Base-by-base conservation (phyloP, 1,284 basidiomycete species). In the Sanghuangporus sanghuang region DNA sequence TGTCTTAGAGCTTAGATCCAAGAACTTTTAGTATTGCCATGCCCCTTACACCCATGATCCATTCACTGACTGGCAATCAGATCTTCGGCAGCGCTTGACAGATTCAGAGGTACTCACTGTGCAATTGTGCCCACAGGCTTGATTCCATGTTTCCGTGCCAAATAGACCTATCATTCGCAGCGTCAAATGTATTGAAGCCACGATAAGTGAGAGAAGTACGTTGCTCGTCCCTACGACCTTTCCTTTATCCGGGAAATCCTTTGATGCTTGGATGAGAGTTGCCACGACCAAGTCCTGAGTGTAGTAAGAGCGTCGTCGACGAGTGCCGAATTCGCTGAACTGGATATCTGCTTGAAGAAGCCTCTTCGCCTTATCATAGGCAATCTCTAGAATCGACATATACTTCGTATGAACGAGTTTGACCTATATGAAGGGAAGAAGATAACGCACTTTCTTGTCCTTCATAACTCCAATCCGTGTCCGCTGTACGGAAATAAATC, bases 301-400 rank as follows among this genome's bases (percentile, higher is more conserved):
- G 12, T 82, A 74, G 69, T 86, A 94, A 4, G 93, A 94, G 48
- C 97, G 81, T 66, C 97, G 79, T 46, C 97, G 80, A 12, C 96
- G 83, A 1, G 96, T 96, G 1, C 97, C 97, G 67, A 98, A 98
- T 72, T 99, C 97, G 71, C 89, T 95, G 72, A 97, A 90, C 1
- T 77, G 72, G 68, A 95, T 90, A 3, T 87, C 89, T 0, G 83
- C 81, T 44, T 81, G 73, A n/a, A 96, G 76, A 11, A 98, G 79
- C 14, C 75, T 70, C 61, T 77, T 76, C 0, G 85, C 93, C 74
- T 99, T 98, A 35, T 74, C 69, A 68, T 86, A 89, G 2, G 95
- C 92, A 23, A 74, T 67, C 53, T 78, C 81, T 80, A 65, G n/a
- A 48, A 39, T 52, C 16, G 54, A 49, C 12, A 39, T 49, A 36